Evolutionary conservation across 495 filamentous ascomycete species (phyloP).

Genomic region (Achaetomiella virescens): DNA sequence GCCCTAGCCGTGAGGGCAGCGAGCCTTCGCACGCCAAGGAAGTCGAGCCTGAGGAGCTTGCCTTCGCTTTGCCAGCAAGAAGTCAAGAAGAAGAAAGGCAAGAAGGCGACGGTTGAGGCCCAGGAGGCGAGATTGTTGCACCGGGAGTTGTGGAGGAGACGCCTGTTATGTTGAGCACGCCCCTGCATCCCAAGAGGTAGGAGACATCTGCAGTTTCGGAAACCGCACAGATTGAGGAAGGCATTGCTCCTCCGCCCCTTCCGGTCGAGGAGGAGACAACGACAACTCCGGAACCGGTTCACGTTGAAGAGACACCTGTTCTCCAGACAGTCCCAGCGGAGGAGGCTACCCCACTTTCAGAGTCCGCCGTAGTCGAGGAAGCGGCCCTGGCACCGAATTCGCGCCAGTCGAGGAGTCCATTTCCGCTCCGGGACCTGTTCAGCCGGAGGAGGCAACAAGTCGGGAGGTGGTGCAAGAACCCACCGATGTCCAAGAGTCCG

Average conservation of each 20-base stretch:
- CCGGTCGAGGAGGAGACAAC: not conserved
- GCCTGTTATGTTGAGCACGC: slow-evolving; percentile 15
- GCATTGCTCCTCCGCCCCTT: too few relatives aligned
- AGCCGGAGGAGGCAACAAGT: not conserved
- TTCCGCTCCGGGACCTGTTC: not conserved
- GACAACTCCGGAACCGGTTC: not conserved
- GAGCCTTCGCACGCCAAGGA: not conserved
- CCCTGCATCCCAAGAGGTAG: not conserved
- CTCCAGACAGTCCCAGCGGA: not conserved
- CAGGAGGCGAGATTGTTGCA: slow-evolving; percentile 2
- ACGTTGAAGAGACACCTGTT: not conserved
- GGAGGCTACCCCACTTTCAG: not conserved
- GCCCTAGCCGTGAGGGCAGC: slow-evolving; percentile 3
- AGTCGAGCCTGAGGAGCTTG: not conserved
- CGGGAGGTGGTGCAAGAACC: not conserved
- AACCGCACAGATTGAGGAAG: not conserved
- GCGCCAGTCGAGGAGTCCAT: not conserved
- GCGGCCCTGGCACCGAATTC: not conserved
- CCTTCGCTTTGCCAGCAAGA: slow-evolving; percentile 4
- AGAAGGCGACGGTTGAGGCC: slow-evolving; percentile 14
- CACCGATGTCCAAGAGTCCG: not conserved
- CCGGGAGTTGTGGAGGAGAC: not conserved
- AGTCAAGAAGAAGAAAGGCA: slow-evolving; percentile 24
- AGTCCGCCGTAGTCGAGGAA: not conserved
- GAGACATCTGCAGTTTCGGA: not conserved